These are phyloP conservation scores for Auriculariales sp. DNA, from an alignment of 768 basidiomycete species.

Conservation along the genomic window DNA sequence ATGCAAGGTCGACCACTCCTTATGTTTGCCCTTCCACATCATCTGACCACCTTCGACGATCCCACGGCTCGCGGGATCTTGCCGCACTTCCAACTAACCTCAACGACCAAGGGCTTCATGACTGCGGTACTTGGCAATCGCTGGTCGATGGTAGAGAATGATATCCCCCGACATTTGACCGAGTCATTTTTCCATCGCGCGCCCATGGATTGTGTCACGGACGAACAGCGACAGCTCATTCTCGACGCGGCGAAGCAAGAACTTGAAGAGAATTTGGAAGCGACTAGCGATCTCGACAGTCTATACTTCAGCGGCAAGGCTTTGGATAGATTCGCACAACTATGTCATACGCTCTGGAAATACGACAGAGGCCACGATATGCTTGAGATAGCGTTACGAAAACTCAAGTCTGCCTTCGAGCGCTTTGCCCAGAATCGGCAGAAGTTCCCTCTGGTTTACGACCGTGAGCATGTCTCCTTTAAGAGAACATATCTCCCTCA, in stretches of 20 bases:
- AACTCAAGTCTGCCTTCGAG: constrained; percentile 1
- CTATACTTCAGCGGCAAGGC: constrained; percentile 6
- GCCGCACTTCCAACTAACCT: neutral
- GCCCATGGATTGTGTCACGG: neutral
- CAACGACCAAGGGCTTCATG: constrained; percentile 4
- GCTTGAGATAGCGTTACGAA: neutral
- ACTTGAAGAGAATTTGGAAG: neutral
- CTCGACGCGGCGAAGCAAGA: neutral
- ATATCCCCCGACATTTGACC: neutral
- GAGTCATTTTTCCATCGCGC: neutral
- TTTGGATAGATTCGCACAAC: constrained; percentile 4
- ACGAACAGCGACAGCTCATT: neutral
- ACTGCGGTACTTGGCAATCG: neutral
- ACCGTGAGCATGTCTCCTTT: neutral
- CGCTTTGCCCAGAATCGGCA: constrained; percentile 4
- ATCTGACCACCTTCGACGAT: constrained; percentile 1
- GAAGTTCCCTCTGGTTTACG: constrained; percentile 2
- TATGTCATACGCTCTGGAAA: neutral
- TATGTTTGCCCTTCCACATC: constrained; percentile 6
- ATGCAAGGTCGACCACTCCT: neutral
- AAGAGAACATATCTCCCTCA: neutral
- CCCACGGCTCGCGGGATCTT: neutral
- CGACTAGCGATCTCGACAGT: constrained; percentile 2
- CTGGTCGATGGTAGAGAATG: neutral
- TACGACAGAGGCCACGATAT: neutral